These are phyloP conservation scores for Phytophthora pluvialis DNA, from an alignment of 352 stramenopile genomes.

Conservation along the genomic window DNA sequence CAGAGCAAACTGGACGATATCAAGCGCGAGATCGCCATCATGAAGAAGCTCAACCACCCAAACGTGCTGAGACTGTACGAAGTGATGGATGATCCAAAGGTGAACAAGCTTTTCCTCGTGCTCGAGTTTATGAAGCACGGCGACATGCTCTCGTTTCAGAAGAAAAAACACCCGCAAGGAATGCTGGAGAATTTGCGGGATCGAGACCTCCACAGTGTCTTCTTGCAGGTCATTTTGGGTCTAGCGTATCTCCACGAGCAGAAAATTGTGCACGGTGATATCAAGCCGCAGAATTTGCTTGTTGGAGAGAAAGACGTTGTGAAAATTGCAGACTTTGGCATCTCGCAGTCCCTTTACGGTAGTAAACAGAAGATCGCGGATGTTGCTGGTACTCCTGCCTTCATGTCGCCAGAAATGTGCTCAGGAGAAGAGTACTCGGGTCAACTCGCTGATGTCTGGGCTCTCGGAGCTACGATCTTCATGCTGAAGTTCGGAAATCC, in stretches of 20 bases:
- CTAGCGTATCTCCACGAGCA: constrained; percentile 91
- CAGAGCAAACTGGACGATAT: constrained; percentile 86
- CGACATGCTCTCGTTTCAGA: constrained; percentile 75
- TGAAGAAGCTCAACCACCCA: constrained; percentile 97
- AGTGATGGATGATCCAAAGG: constrained; percentile 95
- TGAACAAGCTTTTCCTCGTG: constrained; percentile 96
- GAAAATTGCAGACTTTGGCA: constrained; percentile 93
- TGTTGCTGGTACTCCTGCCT: constrained; percentile 89
- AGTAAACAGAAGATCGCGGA: constrained; percentile 83
- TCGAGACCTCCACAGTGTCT: constrained; percentile 74
- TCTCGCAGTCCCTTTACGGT: constrained; percentile 86
- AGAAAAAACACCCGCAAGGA: constrained; percentile 62
- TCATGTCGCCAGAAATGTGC: constrained; percentile 95
- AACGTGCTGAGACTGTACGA: constrained; percentile 95
- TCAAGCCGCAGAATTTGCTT: constrained; percentile 91
- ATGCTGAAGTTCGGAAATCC: constrained; percentile 90
- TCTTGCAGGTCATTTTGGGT: constrained; percentile 75
- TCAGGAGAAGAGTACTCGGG: constrained; percentile 83
- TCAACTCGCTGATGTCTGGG: constrained; percentile 92
- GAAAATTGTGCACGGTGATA: constrained; percentile 88
- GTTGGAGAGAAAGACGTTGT: constrained; percentile 88
- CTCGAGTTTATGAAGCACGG: constrained; percentile 96
- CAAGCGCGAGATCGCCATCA: constrained; percentile 96
- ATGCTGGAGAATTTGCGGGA: constrained; percentile 59
- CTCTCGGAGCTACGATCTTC: constrained; percentile 88